These are phyloP conservation scores for Abelmoschus esculentus DNA, from an alignment of 345 rosid species.

Conservation along the genomic window DNA sequence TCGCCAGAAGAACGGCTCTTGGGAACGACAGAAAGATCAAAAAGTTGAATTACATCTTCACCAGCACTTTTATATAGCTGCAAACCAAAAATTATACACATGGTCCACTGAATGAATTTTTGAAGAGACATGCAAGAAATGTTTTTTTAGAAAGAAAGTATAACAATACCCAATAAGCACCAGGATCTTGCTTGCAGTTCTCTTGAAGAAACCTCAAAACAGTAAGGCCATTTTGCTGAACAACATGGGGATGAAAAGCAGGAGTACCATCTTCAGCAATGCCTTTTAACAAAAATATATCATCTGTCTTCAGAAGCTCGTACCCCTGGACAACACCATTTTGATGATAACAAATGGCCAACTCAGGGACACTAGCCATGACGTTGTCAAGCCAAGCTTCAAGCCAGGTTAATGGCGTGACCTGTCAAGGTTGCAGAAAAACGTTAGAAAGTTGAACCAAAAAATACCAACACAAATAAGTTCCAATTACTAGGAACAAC, in stretches of 20 bases:
- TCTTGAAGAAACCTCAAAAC: slow-evolving; percentile 89
- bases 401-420: slow-evolving; percentile 90
- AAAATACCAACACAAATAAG: slow-evolving; percentile 10
- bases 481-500: slow-evolving; percentile 25
- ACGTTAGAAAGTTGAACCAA: slow-evolving; percentile 3
- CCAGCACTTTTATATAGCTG: slow-evolving; percentile 94
- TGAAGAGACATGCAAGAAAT: background rate
- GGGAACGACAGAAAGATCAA: slow-evolving; percentile 82
- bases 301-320: slow-evolving; percentile 93
- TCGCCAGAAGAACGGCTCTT: slow-evolving; percentile 48
- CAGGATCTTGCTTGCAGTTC: slow-evolving; percentile 96
- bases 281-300: slow-evolving; percentile 79
- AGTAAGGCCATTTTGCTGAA: slow-evolving; percentile 90
- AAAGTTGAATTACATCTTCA: slow-evolving; percentile 88
- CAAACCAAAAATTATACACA: slow-evolving; percentile 16
- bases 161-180: slow-evolving; percentile 78
- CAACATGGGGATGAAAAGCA: slow-evolving; percentile 91
- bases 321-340: slow-evolving; percentile 92
- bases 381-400: slow-evolving; percentile 98
- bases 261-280: slow-evolving; percentile 90
- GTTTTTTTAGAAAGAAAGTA: background rate
- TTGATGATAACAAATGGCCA: slow-evolving; percentile 92
- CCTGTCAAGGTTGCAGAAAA: slow-evolving; percentile 31
- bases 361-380: slow-evolving; percentile 97
- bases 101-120: background rate